Conservation (phyloP, 2,329 filamentous ascomycete genomes). For the Bertia moriformis region DNA sequence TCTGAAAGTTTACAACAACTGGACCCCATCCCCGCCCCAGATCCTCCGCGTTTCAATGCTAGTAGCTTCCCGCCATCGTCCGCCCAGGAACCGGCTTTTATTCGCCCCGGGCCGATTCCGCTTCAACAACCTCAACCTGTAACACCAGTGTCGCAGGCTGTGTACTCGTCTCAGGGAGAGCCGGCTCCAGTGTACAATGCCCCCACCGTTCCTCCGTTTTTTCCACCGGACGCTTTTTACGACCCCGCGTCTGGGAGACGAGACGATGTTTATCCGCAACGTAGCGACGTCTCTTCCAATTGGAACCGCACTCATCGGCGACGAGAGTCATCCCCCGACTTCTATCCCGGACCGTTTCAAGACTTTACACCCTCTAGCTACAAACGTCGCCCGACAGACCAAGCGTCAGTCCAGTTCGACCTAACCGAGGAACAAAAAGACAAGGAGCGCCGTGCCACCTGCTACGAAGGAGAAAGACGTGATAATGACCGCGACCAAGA, state of each 20-base stretch:
- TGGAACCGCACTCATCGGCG: not conserved
- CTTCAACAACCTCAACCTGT: not conserved
- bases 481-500: not conserved
- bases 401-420: not conserved
- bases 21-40: not conserved
- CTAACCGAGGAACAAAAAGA: not conserved
- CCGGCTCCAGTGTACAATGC: not conserved
- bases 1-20: not conserved
- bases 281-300: not conserved
- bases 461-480: not conserved
- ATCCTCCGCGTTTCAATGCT: not conserved
- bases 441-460: not conserved
- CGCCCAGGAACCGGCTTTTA: not conserved
- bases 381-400: not conserved
- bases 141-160: not conserved
- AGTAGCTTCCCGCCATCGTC: not conserved
- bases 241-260: not conserved
- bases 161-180: not conserved
- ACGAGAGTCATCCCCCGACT: not conserved
- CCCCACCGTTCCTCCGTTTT: not conserved
- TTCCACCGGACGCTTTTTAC: not conserved
- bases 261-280: not conserved
- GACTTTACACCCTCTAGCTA: not conserved
- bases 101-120: not conserved
- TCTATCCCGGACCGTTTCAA: not conserved